These are phyloP conservation scores for Deuterostichococcus epilithicus DNA, from an alignment of 139 green algal genomes.

Conservation along the genomic window DNA sequence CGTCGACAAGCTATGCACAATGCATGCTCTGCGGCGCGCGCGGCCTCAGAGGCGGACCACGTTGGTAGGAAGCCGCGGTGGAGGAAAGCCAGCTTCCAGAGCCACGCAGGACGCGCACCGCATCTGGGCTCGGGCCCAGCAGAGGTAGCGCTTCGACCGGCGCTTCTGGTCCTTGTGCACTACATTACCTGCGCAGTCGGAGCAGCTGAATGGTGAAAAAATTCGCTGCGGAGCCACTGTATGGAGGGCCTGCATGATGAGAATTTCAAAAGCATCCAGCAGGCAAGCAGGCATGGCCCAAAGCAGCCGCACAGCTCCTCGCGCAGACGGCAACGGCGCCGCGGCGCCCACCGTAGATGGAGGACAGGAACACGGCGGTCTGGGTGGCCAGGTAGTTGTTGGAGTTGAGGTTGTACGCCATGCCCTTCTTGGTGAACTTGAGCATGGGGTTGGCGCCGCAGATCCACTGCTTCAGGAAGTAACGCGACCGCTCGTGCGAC, in stretches of 20 bases:
- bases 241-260: background rate
- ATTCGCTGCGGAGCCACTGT: background rate
- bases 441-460: constrained; percentile 33
- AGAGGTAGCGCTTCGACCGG: constrained; percentile 34
- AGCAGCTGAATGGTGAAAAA: background rate
- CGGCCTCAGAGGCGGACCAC: background rate
- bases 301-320: background rate
- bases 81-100: background rate
- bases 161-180: background rate
- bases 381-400: constrained; percentile 40
- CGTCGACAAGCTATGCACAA: constrained; percentile 12
- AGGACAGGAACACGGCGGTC: constrained; percentile 52
- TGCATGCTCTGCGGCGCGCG: background rate
- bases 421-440: constrained; percentile 41
- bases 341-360: constrained; percentile 31
- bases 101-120: background rate
- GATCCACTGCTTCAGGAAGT: constrained; percentile 47
- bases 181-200: constrained; percentile 14
- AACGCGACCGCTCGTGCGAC: background rate
- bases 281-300: background rate
- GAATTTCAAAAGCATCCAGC: background rate
- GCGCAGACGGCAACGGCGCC: background rate
- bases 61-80: background rate
- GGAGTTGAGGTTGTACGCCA: constrained; percentile 38
- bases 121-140: constrained; percentile 55